Evolutionary conservation across 352 stramenopile genomes (phyloP), one percentile per base, ranked within the genome.

Genomic region (Phytophthora citricola): DNA sequence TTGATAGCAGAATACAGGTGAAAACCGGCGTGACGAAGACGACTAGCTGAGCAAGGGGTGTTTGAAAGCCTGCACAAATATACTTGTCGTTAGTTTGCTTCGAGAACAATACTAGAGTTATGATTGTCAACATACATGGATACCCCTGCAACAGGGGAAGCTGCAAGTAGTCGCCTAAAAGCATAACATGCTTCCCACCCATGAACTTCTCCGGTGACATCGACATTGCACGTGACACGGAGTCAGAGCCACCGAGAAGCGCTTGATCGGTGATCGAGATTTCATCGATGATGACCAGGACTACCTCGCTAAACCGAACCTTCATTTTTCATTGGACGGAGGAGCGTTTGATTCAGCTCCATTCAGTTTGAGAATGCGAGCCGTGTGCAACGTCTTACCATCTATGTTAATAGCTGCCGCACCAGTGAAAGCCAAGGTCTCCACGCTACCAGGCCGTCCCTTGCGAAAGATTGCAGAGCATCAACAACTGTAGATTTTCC

Each of bases 81-180:
- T 7, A 31, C 27, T 4, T 45, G 14, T 45, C 4, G 3, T 45
- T 26, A 40, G 34, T 40, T 5, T 40, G 11, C 34, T 40, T n/a
- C 1, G 8, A 0, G 2, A 43, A 20, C 36, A 55, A 1, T 11
- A 34, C 29, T 11, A 11, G 27, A 10, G 9, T 34, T 34, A 38
- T n/a, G 7, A 39, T 38, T 2, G 15, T 27, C 6, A 51, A 45
- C 66, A 14, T 47, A 75, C 61, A 73, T 44, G 45, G 40, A 26
- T 7, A 8, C 5, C 58, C 58, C 4, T 20, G 5, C 38, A 0
- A 71, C 53, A 2, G 67, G 55, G 61, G 71, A 0, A 76, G 17
- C 24, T 76, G 71, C 0, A 73, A 10, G 17, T 53, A 73, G 48
- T 81, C 65, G 3, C 62, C 61, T 22, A 41, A 50, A 0, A 81